These are phyloP conservation scores for Mentha longifolia DNA, from an alignment of 257 asterid species.

Conservation along the genomic window DNA sequence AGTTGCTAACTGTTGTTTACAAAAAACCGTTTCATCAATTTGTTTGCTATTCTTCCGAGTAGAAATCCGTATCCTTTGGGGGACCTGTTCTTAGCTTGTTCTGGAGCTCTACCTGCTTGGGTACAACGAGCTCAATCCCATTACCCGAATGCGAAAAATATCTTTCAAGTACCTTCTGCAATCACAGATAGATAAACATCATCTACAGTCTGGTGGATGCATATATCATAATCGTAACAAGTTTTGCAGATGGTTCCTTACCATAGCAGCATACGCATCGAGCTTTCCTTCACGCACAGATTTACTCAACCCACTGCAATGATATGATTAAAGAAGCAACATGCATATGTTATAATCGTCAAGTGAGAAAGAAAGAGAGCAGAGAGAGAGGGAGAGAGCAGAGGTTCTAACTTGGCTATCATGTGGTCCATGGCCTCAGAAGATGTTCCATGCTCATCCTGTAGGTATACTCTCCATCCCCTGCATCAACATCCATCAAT, in stretches of 20 bases:
- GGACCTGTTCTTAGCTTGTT: constrained; percentile 60
- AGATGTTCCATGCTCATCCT: constrained; percentile 91
- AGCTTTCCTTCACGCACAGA: constrained; percentile 57
- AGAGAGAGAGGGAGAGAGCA: neutral
- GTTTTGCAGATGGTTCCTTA: constrained; percentile 35
- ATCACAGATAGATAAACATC: neutral
- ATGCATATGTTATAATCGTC: too few species aligned
- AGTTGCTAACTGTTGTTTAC: neutral
- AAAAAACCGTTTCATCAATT: neutral
- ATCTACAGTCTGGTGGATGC: neutral
- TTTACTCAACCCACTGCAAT: constrained; percentile 62
- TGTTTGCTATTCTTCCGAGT: neutral
- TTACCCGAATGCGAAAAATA: constrained; percentile 62
- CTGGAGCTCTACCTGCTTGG: constrained; percentile 73
- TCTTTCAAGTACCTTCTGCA: constrained; percentile 84
- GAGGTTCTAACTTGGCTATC: constrained; percentile 54
- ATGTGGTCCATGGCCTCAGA: constrained; percentile 71
- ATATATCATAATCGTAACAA: neutral
- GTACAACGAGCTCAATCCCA: constrained; percentile 74
- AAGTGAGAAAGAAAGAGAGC: neutral
- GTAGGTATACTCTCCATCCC: constrained; percentile 97
- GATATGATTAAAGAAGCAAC: constrained; percentile 1
- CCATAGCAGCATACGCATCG: constrained; percentile 96
- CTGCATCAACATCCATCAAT: constrained; percentile 36
- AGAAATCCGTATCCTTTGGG: constrained; percentile 55